Evolutionary conservation across 345 rosid species (phyloP).

Genomic region (Pistacia vera): DNA sequence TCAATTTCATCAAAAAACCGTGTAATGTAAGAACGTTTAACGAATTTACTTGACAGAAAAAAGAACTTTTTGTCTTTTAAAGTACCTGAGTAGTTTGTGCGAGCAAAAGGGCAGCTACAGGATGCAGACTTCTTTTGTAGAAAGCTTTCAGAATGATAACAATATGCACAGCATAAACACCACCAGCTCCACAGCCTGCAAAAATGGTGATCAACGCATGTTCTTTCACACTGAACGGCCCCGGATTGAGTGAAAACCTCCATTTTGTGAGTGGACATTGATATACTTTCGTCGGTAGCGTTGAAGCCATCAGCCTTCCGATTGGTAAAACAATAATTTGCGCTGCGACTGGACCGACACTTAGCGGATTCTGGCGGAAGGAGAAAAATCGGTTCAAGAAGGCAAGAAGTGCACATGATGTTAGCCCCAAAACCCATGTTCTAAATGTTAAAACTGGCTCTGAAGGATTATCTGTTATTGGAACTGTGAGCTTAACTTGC

Average conservation of each 20-base stretch:
- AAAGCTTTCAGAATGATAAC: slow-evolving; percentile 50
- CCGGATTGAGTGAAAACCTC: slow-evolving; percentile 53
- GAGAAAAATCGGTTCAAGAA: slow-evolving; percentile 57
- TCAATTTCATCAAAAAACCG: background rate
- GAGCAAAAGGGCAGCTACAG: slow-evolving; percentile 25
- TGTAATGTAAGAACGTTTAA: background rate
- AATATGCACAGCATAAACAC: slow-evolving; percentile 46
- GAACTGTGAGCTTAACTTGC: slow-evolving; percentile 59
- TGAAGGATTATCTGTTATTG: slow-evolving; percentile 54
- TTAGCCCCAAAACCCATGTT: slow-evolving; percentile 57
- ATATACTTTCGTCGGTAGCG: slow-evolving; percentile 40
- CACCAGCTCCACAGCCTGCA: slow-evolving; percentile 48
- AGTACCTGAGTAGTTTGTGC: slow-evolving; percentile 49
- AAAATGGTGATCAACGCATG: slow-evolving; percentile 62
- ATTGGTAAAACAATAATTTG: slow-evolving; percentile 52
- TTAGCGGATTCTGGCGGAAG: slow-evolving; percentile 46
- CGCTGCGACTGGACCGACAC: slow-evolving; percentile 36
- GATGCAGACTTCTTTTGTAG: slow-evolving; percentile 38
- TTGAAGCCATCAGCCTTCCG: slow-evolving; percentile 51
- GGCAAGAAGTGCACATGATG: slow-evolving; percentile 49
- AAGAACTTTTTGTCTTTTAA: too few species aligned
- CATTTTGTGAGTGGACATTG: slow-evolving; percentile 24
- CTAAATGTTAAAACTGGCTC: slow-evolving; percentile 46
- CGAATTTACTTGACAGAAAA: too few species aligned
- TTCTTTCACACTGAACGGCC: slow-evolving; percentile 55